These are phyloP conservation scores for Magnolia sinica DNA, from an alignment of 164 flowering plant genomes.

Conservation along the genomic window DNA sequence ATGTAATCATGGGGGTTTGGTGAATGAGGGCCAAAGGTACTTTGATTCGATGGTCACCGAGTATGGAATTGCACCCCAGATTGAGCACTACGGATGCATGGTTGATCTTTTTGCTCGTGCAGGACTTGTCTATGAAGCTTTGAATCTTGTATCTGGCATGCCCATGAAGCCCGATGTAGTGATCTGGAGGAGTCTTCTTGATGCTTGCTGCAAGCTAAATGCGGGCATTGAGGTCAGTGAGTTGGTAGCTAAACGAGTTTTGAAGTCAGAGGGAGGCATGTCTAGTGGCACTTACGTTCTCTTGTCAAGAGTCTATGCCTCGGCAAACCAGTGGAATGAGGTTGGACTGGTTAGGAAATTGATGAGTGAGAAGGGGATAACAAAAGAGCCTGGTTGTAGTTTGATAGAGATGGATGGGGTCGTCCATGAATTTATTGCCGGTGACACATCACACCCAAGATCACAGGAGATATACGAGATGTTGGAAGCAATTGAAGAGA, in stretches of 20 bases:
- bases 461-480: conserved; percentile 42
- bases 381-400: conserved; percentile 80
- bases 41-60: conserved; percentile 24
- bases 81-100: conserved; percentile 83
- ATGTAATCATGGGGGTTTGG: conserved; percentile 28
- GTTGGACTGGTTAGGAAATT: conserved; percentile 60
- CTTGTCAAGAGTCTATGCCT: conserved; percentile 66
- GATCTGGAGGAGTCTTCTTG: conserved; percentile 83
- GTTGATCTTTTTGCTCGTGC: conserved; percentile 74
- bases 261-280: conserved; percentile 38
- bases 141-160: conserved; percentile 56
- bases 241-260: conserved; percentile 40
- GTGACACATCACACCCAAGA: conserved; percentile 66
- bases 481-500: conserved; percentile 44
- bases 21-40: conserved; percentile 22
- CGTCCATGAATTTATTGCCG: conserved; percentile 66
- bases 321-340: conserved; percentile 64
- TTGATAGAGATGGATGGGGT: conserved; percentile 55
- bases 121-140: conserved; percentile 55
- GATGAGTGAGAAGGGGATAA: conserved; percentile 64
- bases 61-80: conserved; percentile 51
- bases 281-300: conserved; percentile 68
- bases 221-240: conserved; percentile 54
- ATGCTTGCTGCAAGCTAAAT: conserved; percentile 60
- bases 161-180: conserved; percentile 72